Evolutionary conservation across 257 asterid species (phyloP).

Genomic region (Nicotiana tomentosiformis): DNA sequence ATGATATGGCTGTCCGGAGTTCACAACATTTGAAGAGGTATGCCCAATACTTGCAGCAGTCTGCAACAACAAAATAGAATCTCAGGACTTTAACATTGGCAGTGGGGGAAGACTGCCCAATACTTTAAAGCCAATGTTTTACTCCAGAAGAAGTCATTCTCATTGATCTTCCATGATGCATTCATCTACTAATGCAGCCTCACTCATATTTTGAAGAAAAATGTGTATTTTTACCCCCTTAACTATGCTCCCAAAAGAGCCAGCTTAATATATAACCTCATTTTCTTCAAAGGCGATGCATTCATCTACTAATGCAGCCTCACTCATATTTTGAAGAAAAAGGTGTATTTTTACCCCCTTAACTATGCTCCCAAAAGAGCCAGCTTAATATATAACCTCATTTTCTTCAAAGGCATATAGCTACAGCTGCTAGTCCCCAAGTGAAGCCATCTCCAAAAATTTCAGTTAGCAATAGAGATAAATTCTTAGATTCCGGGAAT

Average conservation of each 20-base stretch:
- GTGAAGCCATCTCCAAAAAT: neutral
- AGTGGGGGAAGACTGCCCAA: too few relatives aligned
- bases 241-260: neutral
- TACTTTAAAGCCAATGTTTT: neutral
- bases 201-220: neutral
- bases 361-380: neutral
- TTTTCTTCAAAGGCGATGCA: neutral
- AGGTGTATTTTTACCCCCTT: neutral
- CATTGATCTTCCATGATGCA: neutral
- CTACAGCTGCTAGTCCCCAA: neutral
- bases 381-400: neutral
- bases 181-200: neutral
- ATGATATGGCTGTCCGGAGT: conserved; percentile 19
- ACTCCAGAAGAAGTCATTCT: neutral
- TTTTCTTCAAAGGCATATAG: neutral
- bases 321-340: neutral
- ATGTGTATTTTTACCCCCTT: neutral
- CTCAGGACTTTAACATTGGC: neutral
- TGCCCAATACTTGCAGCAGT: conserved; percentile 20
- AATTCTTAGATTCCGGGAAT: neutral
- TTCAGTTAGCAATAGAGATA: neutral
- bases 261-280: neutral
- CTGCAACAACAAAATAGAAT: conserved; percentile 18
- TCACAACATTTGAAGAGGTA: conserved; percentile 16
- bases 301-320: neutral